Evolutionary conservation across 257 asterid genomes (phyloP).

Genomic region (Solanum stenotomum): DNA sequence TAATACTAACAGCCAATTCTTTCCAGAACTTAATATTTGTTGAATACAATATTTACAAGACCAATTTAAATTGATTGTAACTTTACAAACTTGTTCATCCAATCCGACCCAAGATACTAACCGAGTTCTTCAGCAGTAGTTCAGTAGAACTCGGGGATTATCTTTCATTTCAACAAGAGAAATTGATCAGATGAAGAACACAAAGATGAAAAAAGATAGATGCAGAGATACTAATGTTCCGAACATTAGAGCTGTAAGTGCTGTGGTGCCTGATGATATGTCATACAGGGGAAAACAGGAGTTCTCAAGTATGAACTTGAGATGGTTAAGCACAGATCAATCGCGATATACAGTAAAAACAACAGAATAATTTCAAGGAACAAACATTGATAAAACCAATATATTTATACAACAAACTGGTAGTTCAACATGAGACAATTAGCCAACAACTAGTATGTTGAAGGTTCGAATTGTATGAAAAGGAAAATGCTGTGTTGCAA

Average conservation of each 20-base stretch:
- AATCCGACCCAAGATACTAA: not conserved
- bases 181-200: not conserved
- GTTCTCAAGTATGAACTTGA: slow-evolving; percentile 59
- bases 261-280: slow-evolving; percentile 83
- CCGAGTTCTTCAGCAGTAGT: not conserved
- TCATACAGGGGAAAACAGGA: slow-evolving; percentile 58
- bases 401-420: not conserved
- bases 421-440: not conserved
- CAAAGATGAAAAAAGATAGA: not conserved
- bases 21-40: not conserved
- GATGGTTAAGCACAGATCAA: slow-evolving; percentile 29
- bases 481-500: not conserved
- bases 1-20: not conserved
- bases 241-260: slow-evolving; percentile 57
- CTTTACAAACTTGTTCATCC: not conserved
- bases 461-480: not conserved
- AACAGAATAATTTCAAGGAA: not conserved
- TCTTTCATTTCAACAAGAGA: not conserved
- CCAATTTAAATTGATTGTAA: not conserved
- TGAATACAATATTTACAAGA: not conserved
- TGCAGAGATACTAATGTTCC: slow-evolving; percentile 47
- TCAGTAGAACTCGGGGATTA: not conserved
- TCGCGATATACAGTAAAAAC: not conserved
- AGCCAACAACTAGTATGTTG: not conserved
- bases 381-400: not conserved